Base-by-base conservation (phyloP, 768 basidiomycete genomes). In the Brasilioporus rufonigricans region DNA sequence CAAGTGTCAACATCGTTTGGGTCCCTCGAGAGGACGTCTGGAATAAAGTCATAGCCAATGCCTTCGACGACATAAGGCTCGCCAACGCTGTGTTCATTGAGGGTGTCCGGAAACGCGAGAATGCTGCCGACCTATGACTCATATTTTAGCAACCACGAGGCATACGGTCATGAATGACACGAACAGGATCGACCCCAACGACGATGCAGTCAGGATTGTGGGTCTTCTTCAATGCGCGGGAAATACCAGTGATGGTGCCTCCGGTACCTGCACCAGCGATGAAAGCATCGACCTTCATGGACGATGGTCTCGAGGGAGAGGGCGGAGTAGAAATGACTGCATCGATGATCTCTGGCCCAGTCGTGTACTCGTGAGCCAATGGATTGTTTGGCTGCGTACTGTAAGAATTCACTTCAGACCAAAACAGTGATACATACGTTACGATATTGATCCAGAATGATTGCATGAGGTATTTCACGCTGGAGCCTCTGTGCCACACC, bases 1-100 rank as follows among this genome's bases (percentile, higher is more conserved):
- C 91, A 93, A n/a, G 66, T 55, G 64, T 94, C 81, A 47, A 98
- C 76, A 27, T 82, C 78, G 0, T 59, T 62, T 6, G 73, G 69
- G 18, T 79, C 75, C 45, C 87, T 89, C 35, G 86, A 84, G 38
- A 98, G 79, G 2, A 95, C 95, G 40, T 90, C 82, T 1, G 96
- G 95, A 43, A 96, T 67, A 66, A 96, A 96, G 70, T 96, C 93
- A 62, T 94, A 93, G 26, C 97, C 97, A 50, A 98, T 98, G n/a
- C 97, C 97, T 69, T 99, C 97, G 21, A 98, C 85, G 48, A 85
- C 68, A 64, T 98, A 98, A 49, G 74, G 71, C 21, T 58, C 38
- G 11, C 80, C 85, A 39, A 69, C 71, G 48, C 54, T 53, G 21
- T 69, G 73, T 2, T 65, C 67, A 64, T 93, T 93, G 45, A 93